Evolutionary conservation across 2,329 filamentous ascomycete genomes (phyloP).

Genomic region (Cryphonectria japonica): DNA sequence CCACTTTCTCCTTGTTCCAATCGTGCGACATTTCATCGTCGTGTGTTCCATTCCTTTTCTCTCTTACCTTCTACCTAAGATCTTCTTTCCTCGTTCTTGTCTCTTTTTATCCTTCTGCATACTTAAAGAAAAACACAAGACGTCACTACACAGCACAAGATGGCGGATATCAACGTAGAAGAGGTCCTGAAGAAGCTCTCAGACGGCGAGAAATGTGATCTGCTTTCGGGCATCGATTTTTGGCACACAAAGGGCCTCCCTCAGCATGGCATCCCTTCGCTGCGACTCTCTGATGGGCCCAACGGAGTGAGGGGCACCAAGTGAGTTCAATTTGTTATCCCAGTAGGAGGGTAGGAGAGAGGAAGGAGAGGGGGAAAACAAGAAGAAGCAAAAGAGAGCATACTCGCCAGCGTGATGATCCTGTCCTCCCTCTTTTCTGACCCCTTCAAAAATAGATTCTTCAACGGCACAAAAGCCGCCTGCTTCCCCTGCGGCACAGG

Average conservation of each 20-base stretch:
- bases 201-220: conserved; percentile 55
- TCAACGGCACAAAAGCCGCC: conserved; percentile 64
- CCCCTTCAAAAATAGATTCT: conserved; percentile 48
- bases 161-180: conserved; percentile 59
- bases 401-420: neutral
- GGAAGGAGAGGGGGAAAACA: no score
- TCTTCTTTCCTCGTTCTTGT: neutral
- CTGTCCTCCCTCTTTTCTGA: neutral
- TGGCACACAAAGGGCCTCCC: conserved; percentile 70
- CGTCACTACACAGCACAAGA: conserved; percentile 33
- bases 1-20: neutral
- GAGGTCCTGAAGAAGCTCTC: conserved; percentile 58
- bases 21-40: neutral
- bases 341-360: neutral
- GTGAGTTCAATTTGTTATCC: conserved; percentile 14
- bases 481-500: conserved; percentile 64
- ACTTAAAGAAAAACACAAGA: neutral
- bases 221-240: conserved; percentile 65
- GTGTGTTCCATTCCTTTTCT: neutral
- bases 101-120: neutral
- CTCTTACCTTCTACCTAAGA: neutral
- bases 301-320: conserved; percentile 70
- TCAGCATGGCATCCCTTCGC: conserved; percentile 63
- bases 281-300: conserved; percentile 70
- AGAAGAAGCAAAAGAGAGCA: neutral